Conservation (phyloP, 352 stramenopile species). For the Globisporangium splendens region DNA sequence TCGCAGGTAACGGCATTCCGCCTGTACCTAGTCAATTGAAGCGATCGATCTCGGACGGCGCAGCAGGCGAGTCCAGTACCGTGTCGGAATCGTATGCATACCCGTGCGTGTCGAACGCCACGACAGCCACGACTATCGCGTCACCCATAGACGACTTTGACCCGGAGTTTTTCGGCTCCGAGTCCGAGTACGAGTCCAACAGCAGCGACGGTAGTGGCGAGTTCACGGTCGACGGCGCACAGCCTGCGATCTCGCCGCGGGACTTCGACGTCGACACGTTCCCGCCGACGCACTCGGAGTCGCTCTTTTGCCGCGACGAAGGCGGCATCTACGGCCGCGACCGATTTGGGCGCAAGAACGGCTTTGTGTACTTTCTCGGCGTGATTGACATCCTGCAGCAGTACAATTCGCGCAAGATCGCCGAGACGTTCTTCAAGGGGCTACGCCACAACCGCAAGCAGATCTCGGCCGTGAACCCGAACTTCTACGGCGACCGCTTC, state of each 20-base stretch:
- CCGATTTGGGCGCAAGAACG: conserved; percentile 60
- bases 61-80: neutral
- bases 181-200: conserved; percentile 31
- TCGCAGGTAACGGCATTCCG: neutral
- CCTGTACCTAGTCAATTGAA: conserved; percentile 18
- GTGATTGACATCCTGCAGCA: conserved; percentile 94
- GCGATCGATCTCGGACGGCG: conserved; percentile 24
- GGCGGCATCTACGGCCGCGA: conserved; percentile 70
- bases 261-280: conserved; percentile 45
- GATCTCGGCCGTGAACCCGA: conserved; percentile 83
- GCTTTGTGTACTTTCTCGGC: conserved; percentile 88
- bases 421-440: conserved; percentile 88
- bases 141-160: conserved; percentile 22
- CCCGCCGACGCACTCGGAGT: conserved; percentile 41
- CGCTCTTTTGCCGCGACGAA: conserved; percentile 71
- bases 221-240: conserved; percentile 12
- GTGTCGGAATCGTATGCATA: neutral
- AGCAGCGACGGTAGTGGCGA: conserved; percentile 33
- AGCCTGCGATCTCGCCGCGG: conserved; percentile 42
- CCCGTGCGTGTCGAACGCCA: conserved; percentile 2
- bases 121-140: conserved; percentile 8
- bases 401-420: conserved; percentile 91
- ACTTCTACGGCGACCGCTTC: conserved; percentile 90
- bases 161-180: conserved; percentile 4
- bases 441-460: conserved; percentile 82